Conservation (phyloP, 1,284 basidiomycete genomes). For the Amylostereum areolatum region DNA sequence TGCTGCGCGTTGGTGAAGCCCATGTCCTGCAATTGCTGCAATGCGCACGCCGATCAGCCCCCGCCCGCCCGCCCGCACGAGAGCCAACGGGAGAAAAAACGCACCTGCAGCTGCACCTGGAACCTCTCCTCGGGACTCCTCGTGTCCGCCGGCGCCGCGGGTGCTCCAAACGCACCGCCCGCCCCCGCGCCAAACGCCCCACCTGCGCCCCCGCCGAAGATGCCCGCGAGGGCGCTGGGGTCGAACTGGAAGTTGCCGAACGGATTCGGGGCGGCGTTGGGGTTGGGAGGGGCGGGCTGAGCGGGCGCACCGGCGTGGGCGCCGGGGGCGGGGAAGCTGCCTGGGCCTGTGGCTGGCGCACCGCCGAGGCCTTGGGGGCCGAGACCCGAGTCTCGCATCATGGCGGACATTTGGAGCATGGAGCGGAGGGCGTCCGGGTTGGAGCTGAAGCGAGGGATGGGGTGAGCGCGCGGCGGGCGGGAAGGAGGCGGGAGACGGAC, state of each 20-base stretch:
- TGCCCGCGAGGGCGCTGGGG: slow-evolving; percentile 9
- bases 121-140: slow-evolving; percentile 84
- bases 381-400: slow-evolving; percentile 39
- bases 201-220: no score
- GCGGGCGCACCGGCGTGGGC: slow-evolving; percentile 11
- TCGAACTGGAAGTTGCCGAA: slow-evolving; percentile 13
- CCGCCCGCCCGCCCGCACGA: neutral
- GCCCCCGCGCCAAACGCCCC: no score
- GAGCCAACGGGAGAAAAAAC: slow-evolving; percentile 12
- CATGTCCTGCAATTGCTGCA: slow-evolving; percentile 83
- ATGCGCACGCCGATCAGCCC: slow-evolving; percentile 1
- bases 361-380: slow-evolving; percentile 22
- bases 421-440: slow-evolving; percentile 74
- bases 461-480: no score
- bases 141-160: slow-evolving; percentile 51
- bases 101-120: slow-evolving; percentile 76
- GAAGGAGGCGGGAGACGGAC: slow-evolving; percentile 33
- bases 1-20: slow-evolving; percentile 80
- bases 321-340: slow-evolving; percentile 57
- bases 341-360: slow-evolving; percentile 12
- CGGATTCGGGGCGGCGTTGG: no score
- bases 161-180: slow-evolving; percentile 23
- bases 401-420: slow-evolving; percentile 77
- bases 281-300: no score
- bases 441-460: slow-evolving; percentile 35